Percentiles rank a stretch among this genome's conserved stretches.
phyloP scores from a whole-genome alignment of 2,329 filamentous ascomycete genomes.

The Spiromastix sp. region DNA sequence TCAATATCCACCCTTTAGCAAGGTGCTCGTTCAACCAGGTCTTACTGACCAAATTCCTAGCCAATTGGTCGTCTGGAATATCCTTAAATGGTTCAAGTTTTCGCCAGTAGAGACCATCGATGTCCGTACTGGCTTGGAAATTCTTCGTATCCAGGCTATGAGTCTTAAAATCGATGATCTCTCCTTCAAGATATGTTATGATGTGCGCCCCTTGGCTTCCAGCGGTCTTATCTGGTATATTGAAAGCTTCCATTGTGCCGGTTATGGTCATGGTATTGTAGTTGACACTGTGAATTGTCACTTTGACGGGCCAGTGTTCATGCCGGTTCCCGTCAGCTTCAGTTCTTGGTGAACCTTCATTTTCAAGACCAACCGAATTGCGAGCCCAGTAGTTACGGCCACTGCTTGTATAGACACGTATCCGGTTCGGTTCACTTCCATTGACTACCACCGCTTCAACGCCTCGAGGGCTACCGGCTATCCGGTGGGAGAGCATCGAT shows the following conservation, averaged over 20 bases:
- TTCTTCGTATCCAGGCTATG: conserved; percentile 39
- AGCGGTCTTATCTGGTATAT: conserved; percentile 47
- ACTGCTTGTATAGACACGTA: conserved; percentile 27
- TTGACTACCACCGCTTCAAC: conserved; percentile 27
- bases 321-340: conserved; percentile 9
- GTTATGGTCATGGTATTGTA: conserved; percentile 50
- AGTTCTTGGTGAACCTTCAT: conserved; percentile 4
- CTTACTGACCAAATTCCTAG: conserved; percentile 33
- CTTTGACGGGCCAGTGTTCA: conserved; percentile 55
- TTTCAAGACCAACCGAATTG: conserved; percentile 15
- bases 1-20: conserved; percentile 37
- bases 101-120: conserved; percentile 40
- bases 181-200: conserved; percentile 50
- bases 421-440: conserved; percentile 22
- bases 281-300: conserved; percentile 54
- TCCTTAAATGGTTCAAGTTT: conserved; percentile 38
- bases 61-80: conserved; percentile 33
- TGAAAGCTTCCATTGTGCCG: conserved; percentile 61
- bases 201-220: conserved; percentile 39
- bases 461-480: conserved; percentile 16
- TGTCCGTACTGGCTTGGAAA: conserved; percentile 35
- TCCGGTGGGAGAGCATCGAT: conserved; percentile 20
- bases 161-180: conserved; percentile 54
- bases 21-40: conserved; percentile 34
- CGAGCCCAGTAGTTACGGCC: conserved; percentile 28